These are phyloP conservation scores for Butyriboletus appendiculatus DNA, from an alignment of 1,284 basidiomycete genomes.

Conservation along the genomic window DNA sequence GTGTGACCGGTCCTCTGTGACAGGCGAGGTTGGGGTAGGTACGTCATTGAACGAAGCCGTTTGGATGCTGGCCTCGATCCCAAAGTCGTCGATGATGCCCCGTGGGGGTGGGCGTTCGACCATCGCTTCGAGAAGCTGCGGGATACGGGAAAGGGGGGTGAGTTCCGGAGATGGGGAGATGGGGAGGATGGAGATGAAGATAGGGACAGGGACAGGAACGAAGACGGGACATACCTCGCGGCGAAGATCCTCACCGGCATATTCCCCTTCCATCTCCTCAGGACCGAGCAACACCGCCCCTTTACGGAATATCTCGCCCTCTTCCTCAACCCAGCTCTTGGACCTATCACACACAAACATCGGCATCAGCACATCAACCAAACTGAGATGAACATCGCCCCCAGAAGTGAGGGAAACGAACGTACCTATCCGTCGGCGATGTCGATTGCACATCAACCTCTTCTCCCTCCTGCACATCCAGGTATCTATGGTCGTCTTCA, in stretches of 20 bases:
- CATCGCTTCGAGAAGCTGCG: conserved; percentile 54
- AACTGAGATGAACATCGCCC: background rate
- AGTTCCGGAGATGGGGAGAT: conserved; percentile 37
- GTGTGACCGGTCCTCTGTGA: conserved; percentile 10
- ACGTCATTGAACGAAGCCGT: conserved; percentile 14
- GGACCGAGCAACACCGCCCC: conserved; percentile 77
- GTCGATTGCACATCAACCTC: conserved; percentile 32
- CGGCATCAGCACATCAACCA: background rate
- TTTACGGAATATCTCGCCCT: conserved; percentile 92
- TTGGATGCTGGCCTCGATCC: conserved; percentile 36
- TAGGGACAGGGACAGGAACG: background rate
- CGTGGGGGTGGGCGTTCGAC: conserved; percentile 55
- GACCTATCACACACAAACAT: conserved; percentile 45
- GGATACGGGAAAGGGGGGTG: conserved; percentile 57
- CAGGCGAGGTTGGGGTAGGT: conserved; percentile 11
- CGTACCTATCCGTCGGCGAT: conserved; percentile 63
- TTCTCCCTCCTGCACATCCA: conserved; percentile 36
- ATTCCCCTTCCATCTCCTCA: conserved; percentile 84
- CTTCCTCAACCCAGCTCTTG: conserved; percentile 80
- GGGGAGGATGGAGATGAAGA: conserved; percentile 9
- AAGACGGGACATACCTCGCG: conserved; percentile 64
- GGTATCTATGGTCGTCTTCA: conserved; percentile 39
- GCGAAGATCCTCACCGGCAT: conserved; percentile 80
- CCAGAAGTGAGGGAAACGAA: conserved; percentile 14
- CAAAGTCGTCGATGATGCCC: conserved; percentile 56